These are phyloP conservation scores for Wickerhamomyces bovis DNA, from an alignment of 805 yeast species.

Conservation along the genomic window DNA sequence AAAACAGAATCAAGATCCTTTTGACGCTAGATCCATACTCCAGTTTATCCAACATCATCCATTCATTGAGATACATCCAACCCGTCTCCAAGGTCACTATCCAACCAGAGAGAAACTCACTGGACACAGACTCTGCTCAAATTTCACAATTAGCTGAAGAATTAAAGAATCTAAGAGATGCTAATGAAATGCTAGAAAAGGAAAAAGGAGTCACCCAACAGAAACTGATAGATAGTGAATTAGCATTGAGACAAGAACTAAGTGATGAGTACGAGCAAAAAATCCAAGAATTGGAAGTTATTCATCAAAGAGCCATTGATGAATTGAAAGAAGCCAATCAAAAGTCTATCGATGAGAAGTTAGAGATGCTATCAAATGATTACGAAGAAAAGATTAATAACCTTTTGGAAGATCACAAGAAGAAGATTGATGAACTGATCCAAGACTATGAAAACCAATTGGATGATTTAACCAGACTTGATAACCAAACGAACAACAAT, in stretches of 20 bases:
- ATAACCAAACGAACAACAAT: background rate
- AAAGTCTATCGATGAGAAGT: slow-evolving; percentile 25
- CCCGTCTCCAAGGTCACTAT: slow-evolving; percentile 23
- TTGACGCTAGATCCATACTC: slow-evolving; percentile 24
- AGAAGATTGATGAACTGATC: slow-evolving; percentile 3
- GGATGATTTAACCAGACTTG: background rate
- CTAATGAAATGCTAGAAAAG: slow-evolving; percentile 15
- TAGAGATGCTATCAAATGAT: slow-evolving; percentile 26
- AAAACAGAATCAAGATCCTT: slow-evolving; percentile 20
- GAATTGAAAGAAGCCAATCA: slow-evolving; percentile 26
- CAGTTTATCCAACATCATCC: slow-evolving; percentile 15
- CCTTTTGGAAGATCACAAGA: slow-evolving; percentile 11
- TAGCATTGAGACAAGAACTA: slow-evolving; percentile 26
- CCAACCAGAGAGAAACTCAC: slow-evolving; percentile 14
- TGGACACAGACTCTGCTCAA: slow-evolving; percentile 11
- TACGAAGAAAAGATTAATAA: slow-evolving; percentile 27
- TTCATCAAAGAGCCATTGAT: slow-evolving; percentile 28
- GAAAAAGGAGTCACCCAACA: slow-evolving; percentile 21
- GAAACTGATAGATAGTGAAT: slow-evolving; percentile 19
- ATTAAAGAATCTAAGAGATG: slow-evolving; percentile 12
- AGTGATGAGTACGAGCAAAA: slow-evolving; percentile 28
- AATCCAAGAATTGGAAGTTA: slow-evolving; percentile 31
- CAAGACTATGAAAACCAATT: background rate
- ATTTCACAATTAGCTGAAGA: slow-evolving; percentile 14
- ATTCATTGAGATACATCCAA: slow-evolving; percentile 24